phyloP scores from a whole-genome alignment of 2,329 filamentous ascomycete genomes.

The Alternaria arborescens region DNA sequence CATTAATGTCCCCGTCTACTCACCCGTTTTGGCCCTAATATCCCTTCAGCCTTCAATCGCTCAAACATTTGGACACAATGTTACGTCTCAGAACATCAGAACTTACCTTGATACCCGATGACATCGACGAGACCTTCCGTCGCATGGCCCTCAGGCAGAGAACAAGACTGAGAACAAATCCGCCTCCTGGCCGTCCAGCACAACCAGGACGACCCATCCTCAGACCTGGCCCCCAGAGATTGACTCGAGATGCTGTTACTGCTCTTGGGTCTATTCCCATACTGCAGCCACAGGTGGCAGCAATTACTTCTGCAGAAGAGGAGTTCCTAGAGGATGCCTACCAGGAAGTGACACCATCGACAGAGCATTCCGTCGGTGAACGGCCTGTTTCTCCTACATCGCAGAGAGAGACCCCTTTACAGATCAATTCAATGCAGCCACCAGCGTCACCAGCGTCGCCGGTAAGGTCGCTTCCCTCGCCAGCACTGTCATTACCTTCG shows the following conservation, averaged over 20 bases:
- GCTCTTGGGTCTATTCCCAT: constrained; percentile 37
- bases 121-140: constrained; percentile 47
- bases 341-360: background rate
- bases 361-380: constrained; percentile 12
- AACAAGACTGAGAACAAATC: constrained; percentile 12
- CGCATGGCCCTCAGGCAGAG: constrained; percentile 41
- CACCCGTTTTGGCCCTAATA: constrained; percentile 23
- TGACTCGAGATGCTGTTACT: constrained; percentile 41
- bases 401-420: constrained; percentile 1
- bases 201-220: constrained; percentile 31
- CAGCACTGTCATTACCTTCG: constrained; percentile 1
- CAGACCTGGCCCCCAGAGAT: constrained; percentile 42
- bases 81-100: constrained; percentile 49
- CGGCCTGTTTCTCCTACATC: background rate
- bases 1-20: background rate
- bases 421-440: background rate
- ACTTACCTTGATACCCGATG: constrained; percentile 47
- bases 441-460: constrained; percentile 5
- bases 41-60: constrained; percentile 11
- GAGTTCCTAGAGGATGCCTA: constrained; percentile 9
- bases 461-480: background rate
- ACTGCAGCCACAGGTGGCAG: constrained; percentile 36
- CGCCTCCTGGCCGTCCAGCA: constrained; percentile 11
- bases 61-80: constrained; percentile 34
- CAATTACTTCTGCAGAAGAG: constrained; percentile 28